A percentile compares a stretch with the other conserved stretches of the same genome.
Evolutionary conservation across 768 basidiomycete species (phyloP).

Genomic region (Mycena galopus): DNA sequence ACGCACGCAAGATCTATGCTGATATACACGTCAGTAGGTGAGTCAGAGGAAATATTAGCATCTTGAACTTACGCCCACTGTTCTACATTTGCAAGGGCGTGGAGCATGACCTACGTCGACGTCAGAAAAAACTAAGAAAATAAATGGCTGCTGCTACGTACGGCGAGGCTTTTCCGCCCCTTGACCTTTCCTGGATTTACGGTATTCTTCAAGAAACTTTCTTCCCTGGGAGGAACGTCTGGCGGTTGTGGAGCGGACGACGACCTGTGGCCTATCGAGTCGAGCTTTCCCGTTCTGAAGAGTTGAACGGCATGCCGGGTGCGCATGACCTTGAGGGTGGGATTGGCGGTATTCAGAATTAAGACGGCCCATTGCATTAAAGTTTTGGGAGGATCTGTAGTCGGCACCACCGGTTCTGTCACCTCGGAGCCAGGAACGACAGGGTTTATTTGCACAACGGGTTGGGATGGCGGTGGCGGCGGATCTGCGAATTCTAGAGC

Average conservation of each 20-base stretch:
- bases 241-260: slow-evolving; percentile 66
- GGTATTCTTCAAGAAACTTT: slow-evolving; percentile 59
- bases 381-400: slow-evolving; percentile 66
- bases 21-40: background rate
- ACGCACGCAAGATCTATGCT: slow-evolving; percentile 83
- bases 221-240: slow-evolving; percentile 74
- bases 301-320: slow-evolving; percentile 78
- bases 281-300: slow-evolving; percentile 77
- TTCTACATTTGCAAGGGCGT: slow-evolving; percentile 88
- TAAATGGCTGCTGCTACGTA: background rate
- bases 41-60: background rate
- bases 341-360: slow-evolving; percentile 81
- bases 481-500: slow-evolving; percentile 75
- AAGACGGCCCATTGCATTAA: slow-evolving; percentile 85
- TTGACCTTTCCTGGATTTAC: slow-evolving; percentile 72
- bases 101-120: slow-evolving; percentile 66
- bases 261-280: slow-evolving; percentile 73
- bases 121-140: background rate
- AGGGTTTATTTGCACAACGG: slow-evolving; percentile 35
- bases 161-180: slow-evolving; percentile 72
- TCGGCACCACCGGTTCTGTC: slow-evolving; percentile 65
- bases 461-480: slow-evolving; percentile 53
- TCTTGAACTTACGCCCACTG: slow-evolving; percentile 80
- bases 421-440: slow-evolving; percentile 26
- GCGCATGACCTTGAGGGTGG: slow-evolving; percentile 76